Percentiles rank a stretch among this genome's conserved stretches.
Conservation (phyloP, 2,329 filamentous ascomycete genomes). For the Fusarium sp. region DNA sequence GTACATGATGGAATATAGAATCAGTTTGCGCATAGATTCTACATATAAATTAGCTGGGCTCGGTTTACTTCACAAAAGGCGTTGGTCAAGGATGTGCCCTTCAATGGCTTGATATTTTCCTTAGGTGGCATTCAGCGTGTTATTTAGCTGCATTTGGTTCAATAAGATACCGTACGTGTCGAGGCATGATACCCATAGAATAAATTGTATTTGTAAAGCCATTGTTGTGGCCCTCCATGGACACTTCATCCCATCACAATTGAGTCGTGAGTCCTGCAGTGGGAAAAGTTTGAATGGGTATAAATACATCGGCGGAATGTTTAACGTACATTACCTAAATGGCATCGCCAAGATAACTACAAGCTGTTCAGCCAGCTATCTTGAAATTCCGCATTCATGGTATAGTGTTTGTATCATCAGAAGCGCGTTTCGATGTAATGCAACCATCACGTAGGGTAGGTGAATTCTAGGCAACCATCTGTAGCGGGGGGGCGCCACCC, state of each 20-base stretch:
- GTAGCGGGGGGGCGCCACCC: not conserved
- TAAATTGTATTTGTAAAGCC: constrained; percentile 22
- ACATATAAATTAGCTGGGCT: constrained; percentile 1
- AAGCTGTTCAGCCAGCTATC: too few species aligned
- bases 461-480: constrained; percentile 17
- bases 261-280: too few species aligned
- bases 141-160: constrained; percentile 34
- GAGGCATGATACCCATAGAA: constrained; percentile 46
- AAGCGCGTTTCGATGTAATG: too few species aligned
- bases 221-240: not conserved
- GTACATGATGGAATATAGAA: not conserved
- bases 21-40: constrained; percentile 14
- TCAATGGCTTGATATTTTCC: constrained; percentile 17
- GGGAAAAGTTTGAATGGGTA: too few species aligned
- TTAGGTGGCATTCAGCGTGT: constrained; percentile 37
- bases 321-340: too few species aligned
- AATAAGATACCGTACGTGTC: constrained; percentile 31
- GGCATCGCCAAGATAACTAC: too few species aligned
- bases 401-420: too few species aligned
- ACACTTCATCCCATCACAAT: not conserved
- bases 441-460: constrained; percentile 1
- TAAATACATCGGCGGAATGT: too few species aligned
- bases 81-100: constrained; percentile 24
- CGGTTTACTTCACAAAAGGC: constrained; percentile 26
- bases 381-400: too few species aligned